A percentile compares a stretch with the other conserved stretches of the same genome.
Conservation (phyloP, 1,284 basidiomycete genomes). For the Cutaneotrichosporon arboriforme region DNA sequence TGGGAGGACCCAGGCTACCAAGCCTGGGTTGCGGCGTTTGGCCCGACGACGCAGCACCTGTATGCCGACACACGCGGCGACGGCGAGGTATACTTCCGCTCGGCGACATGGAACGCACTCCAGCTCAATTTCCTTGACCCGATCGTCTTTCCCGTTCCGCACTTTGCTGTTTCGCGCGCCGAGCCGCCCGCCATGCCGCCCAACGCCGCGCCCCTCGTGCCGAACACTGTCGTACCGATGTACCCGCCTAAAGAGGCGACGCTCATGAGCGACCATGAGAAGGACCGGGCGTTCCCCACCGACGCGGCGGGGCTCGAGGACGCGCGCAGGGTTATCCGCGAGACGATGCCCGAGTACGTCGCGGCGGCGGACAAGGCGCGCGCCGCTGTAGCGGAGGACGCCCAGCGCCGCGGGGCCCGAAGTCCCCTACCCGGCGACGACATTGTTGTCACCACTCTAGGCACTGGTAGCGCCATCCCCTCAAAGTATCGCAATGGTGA, state of each 20-base stretch:
- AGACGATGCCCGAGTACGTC: constrained; percentile 21
- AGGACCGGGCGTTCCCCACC: constrained; percentile 28
- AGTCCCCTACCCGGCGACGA: constrained; percentile 54
- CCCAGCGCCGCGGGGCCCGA: not conserved
- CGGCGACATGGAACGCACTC: constrained; percentile 65
- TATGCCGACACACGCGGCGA: constrained; percentile 60
- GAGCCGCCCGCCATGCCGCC: constrained; percentile 49
- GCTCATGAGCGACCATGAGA: constrained; percentile 17
- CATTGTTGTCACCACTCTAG: constrained; percentile 69
- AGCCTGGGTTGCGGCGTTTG: constrained; percentile 64
- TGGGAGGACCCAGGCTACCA: constrained; percentile 65
- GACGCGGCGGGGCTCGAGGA: constrained; percentile 20
- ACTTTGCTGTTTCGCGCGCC: not conserved
- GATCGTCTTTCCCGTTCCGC: constrained; percentile 65
- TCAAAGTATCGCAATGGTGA: constrained; percentile 67
- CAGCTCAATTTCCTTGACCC: constrained; percentile 67
- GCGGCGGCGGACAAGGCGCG: constrained; percentile 23
- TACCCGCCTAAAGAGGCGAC: constrained; percentile 25
- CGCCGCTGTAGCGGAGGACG: constrained; percentile 16
- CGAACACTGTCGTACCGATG: constrained; percentile 29
- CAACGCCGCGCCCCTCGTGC: constrained; percentile 49
- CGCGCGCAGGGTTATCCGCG: constrained; percentile 11
- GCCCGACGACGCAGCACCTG: constrained; percentile 61
- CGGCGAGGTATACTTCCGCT: constrained; percentile 69
- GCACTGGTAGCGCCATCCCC: constrained; percentile 81